Evolutionary conservation across 2,329 filamentous ascomycete species (phyloP).

Genomic region (Colletotrichum viniferum): DNA sequence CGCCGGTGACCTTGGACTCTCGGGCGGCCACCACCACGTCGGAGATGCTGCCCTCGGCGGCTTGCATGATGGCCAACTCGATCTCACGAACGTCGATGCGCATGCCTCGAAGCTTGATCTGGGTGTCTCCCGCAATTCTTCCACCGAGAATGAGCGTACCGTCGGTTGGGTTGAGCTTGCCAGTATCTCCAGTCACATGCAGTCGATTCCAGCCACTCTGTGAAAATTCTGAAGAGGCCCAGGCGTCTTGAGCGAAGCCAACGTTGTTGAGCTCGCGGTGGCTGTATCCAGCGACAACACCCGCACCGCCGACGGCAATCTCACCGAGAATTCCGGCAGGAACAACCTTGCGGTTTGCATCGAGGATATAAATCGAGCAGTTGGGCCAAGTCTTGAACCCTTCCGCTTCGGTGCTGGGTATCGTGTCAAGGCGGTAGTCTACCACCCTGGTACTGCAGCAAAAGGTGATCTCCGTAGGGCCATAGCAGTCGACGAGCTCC

Average conservation of each 20-base stretch:
- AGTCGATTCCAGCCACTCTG: neutral
- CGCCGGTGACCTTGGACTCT: neutral
- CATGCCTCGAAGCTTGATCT: constrained; percentile 35
- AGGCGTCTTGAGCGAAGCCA: neutral
- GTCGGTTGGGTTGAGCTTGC: neutral
- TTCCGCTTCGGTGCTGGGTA: neutral
- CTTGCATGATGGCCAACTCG: constrained; percentile 29
- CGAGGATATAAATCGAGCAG: constrained; percentile 45
- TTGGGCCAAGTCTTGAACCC: constrained; percentile 29
- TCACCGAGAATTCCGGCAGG: constrained; percentile 40
- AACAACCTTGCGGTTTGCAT: constrained; percentile 35
- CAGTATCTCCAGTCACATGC: neutral
- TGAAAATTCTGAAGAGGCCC: neutral
- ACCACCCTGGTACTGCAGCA: constrained; percentile 4
- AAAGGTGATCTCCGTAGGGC: constrained; percentile 31
- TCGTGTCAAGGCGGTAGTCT: constrained; percentile 25
- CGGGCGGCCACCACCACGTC: constrained; percentile 26
- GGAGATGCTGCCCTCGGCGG: constrained; percentile 12
- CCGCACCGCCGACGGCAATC: constrained; percentile 34
- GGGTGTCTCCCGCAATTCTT: constrained; percentile 41
- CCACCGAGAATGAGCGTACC: constrained; percentile 28
- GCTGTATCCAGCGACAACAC: constrained; percentile 36
- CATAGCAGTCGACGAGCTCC: constrained; percentile 23
- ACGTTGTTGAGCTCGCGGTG: constrained; percentile 17
- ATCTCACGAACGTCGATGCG: constrained; percentile 45